These are phyloP conservation scores for Aspergillus cristatus DNA, from an alignment of 495 filamentous ascomycete genomes.

Conservation along the genomic window DNA sequence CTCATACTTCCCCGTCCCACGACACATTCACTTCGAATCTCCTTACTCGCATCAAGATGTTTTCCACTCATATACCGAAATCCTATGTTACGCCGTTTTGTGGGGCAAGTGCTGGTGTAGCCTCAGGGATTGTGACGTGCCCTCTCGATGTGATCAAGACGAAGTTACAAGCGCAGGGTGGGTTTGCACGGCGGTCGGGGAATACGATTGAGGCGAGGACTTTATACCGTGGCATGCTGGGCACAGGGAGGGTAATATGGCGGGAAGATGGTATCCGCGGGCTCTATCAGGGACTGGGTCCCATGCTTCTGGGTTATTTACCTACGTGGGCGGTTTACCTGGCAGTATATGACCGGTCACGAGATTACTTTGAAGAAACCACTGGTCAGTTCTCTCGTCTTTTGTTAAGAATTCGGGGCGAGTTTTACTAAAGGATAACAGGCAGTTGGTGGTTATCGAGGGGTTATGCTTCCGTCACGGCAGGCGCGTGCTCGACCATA, in stretches of 20 bases:
- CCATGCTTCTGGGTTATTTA: constrained; percentile 89
- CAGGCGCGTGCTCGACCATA: constrained; percentile 85
- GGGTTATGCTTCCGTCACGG: constrained; percentile 72
- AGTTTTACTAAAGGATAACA: constrained; percentile 12
- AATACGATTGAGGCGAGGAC: constrained; percentile 36
- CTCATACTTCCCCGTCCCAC: constrained; percentile 13
- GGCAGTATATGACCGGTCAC: constrained; percentile 84
- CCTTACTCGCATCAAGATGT: constrained; percentile 47
- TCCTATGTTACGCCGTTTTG: constrained; percentile 56
- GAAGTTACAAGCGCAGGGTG: constrained; percentile 91
- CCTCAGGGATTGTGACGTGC: constrained; percentile 89
- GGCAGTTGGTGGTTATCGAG: constrained; percentile 53
- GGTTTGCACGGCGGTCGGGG: constrained; percentile 46
- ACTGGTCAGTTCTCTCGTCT: constrained; percentile 45
- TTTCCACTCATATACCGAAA: constrained; percentile 41
- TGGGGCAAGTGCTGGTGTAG: constrained; percentile 80
- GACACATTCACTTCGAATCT: constrained; percentile 20
- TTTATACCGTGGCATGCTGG: constrained; percentile 76
- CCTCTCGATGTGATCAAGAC: constrained; percentile 99
- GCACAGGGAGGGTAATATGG: constrained; percentile 79
- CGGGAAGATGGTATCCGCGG: constrained; percentile 78
- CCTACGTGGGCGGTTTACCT: constrained; percentile 99
- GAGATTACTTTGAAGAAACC: constrained; percentile 57
- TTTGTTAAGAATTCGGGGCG: not conserved
- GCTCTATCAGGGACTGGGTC: constrained; percentile 87